Conservation (phyloP, 139 green algal genomes). For the Picochlorum sp. region DNA sequence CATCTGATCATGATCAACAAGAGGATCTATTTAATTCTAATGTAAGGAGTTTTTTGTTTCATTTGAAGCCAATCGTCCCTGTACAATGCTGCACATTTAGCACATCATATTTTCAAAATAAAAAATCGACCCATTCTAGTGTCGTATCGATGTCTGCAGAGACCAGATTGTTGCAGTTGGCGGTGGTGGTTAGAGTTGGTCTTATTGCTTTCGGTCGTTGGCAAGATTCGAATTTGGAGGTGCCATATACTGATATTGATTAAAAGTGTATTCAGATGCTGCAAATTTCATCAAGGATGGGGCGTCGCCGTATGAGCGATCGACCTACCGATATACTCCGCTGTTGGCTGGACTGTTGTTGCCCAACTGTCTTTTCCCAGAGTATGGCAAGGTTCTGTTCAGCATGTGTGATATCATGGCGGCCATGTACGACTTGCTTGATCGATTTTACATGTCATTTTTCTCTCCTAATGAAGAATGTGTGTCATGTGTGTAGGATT, state of each 20-base stretch:
- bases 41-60: too few species aligned
- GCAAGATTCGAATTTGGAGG: conserved; percentile 52
- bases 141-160: background rate
- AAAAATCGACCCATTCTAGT: too few species aligned
- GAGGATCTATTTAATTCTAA: too few species aligned
- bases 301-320: conserved; percentile 32
- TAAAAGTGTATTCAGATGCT: conserved; percentile 69
- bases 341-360: conserved; percentile 76
- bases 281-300: conserved; percentile 28
- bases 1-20: too few species aligned
- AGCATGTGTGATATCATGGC: conserved; percentile 52
- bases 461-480: background rate
- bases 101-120: too few species aligned
- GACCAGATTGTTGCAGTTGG: conserved; percentile 19
- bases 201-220: conserved; percentile 48
- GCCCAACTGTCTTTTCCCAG: conserved; percentile 65
- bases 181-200: conserved; percentile 28
- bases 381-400: conserved; percentile 86
- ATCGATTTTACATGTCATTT: background rate
- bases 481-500: conserved; percentile 17
- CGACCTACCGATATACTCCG: conserved; percentile 78
- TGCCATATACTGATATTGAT: conserved; percentile 91
- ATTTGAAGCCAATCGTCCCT: too few species aligned
- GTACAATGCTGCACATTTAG: background rate
- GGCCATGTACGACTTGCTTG: conserved; percentile 12